These are phyloP conservation scores for Nelumbo lutea DNA, from an alignment of 164 flowering plant genomes.

Conservation along the genomic window DNA sequence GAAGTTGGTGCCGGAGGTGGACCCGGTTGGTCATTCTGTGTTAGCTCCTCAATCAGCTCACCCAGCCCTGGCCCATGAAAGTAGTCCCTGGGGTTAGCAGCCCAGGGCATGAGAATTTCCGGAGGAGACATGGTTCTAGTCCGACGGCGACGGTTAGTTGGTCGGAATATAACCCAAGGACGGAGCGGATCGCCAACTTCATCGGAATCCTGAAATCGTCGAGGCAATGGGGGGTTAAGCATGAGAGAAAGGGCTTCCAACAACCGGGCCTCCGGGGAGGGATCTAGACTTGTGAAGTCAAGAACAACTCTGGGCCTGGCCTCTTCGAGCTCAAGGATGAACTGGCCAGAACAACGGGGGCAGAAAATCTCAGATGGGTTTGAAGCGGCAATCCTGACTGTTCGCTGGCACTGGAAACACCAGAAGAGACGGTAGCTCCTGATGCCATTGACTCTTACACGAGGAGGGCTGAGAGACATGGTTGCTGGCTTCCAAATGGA, in stretches of 20 bases:
- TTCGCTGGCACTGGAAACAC: too few species aligned
- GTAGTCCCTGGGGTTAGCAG: slow-evolving; percentile 44
- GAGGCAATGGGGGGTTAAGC: slow-evolving; percentile 1
- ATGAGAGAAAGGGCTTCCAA: background rate
- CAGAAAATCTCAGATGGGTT: background rate
- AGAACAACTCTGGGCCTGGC: background rate
- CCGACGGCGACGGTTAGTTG: slow-evolving; percentile 12
- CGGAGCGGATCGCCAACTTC: slow-evolving; percentile 26
- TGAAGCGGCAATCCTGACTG: background rate
- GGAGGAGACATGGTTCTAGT: slow-evolving; percentile 6
- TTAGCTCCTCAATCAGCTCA: slow-evolving; percentile 60
- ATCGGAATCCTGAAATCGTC: too few species aligned
- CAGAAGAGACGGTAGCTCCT: too few species aligned
- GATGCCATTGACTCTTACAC: too few species aligned
- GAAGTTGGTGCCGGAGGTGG: too few species aligned
- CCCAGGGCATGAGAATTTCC: slow-evolving; percentile 7
- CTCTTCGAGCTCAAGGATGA: background rate
- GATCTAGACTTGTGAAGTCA: background rate
- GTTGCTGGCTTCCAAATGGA: slow-evolving; percentile 51
- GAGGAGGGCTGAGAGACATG: too few species aligned
- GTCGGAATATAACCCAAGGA: slow-evolving; percentile 37
- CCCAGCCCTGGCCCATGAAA: slow-evolving; percentile 50
- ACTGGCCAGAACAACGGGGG: background rate
- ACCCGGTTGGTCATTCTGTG: slow-evolving; percentile 73
- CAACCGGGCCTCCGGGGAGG: background rate